Percentiles rank a stretch among this genome's conserved stretches.
Evolutionary conservation across 345 rosid genomes (phyloP).

Genomic region (Boechera retrofracta): DNA sequence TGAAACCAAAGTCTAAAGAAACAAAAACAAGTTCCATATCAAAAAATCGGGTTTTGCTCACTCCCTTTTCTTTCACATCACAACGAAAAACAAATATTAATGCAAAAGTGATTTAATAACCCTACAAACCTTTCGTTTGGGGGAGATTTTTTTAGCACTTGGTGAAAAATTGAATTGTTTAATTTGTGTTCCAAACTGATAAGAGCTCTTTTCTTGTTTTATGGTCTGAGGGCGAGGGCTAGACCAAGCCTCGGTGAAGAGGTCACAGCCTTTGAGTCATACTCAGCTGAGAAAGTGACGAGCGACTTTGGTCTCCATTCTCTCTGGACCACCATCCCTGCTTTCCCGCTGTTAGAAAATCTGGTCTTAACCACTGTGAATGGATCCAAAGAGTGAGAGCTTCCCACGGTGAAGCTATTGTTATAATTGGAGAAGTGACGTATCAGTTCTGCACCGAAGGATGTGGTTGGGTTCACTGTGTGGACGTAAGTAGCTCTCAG

Average conservation of each 20-base stretch:
- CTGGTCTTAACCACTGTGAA: conserved; percentile 64
- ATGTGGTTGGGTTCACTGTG: conserved; percentile 56
- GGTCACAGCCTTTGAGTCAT: conserved; percentile 59
- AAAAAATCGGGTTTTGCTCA: conserved; percentile 38
- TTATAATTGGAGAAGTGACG: conserved; percentile 62
- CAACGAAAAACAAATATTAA: not conserved
- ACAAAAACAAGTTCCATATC: conserved; percentile 10
- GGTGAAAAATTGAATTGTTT: conserved; percentile 31
- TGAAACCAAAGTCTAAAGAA: not conserved
- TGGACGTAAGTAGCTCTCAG: conserved; percentile 74
- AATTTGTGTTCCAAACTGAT: conserved; percentile 26
- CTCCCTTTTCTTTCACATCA: conserved; percentile 40
- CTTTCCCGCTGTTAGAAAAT: conserved; percentile 64
- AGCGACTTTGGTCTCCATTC: conserved; percentile 87
- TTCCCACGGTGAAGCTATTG: conserved; percentile 69
- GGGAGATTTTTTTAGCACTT: conserved; percentile 12
- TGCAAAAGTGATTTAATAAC: conserved; percentile 32
- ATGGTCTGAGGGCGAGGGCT: conserved; percentile 79
- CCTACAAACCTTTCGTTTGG: conserved; percentile 34
- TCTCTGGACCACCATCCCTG: conserved; percentile 64
- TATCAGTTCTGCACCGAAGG: conserved; percentile 80
- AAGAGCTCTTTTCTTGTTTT: conserved; percentile 27
- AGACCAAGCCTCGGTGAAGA: conserved; percentile 75
- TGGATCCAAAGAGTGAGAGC: conserved; percentile 61
- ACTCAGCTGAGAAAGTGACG: conserved; percentile 71